These are phyloP conservation scores for Papiliotrema flavescens DNA, from an alignment of 1,284 basidiomycete species.

Conservation along the genomic window DNA sequence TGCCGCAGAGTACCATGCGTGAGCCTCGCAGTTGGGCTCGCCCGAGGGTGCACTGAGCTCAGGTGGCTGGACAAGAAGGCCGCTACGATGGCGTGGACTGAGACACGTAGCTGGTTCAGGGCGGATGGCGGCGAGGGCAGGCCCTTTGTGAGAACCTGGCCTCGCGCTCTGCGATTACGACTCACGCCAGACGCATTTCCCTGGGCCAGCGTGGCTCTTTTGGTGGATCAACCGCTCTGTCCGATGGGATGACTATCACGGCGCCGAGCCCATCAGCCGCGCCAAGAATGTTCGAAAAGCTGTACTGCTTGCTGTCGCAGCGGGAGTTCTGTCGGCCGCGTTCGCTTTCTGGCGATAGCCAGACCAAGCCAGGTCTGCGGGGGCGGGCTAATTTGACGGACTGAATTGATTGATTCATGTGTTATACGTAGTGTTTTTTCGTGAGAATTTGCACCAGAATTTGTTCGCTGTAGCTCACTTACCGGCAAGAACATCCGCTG, in stretches of 20 bases:
- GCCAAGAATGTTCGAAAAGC: background rate
- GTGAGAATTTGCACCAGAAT: too few relatives aligned
- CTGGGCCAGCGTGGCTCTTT: conserved; percentile 7
- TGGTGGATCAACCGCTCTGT: conserved; percentile 16
- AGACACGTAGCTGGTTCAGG: conserved; percentile 9
- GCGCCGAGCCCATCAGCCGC: conserved; percentile 1
- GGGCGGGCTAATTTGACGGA: too few relatives aligned
- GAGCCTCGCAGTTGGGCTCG: background rate
- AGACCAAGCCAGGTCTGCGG: too few relatives aligned
- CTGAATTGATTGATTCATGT: too few relatives aligned
- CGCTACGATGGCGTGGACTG: conserved; percentile 13
- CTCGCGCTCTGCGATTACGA: background rate
- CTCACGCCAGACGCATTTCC: conserved; percentile 2
- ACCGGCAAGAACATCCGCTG: too few relatives aligned
- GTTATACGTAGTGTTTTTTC: too few relatives aligned
- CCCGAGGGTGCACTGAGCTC: background rate
- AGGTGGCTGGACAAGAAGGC: conserved; percentile 20
- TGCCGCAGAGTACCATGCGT: conserved; percentile 15
- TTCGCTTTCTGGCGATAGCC: too few relatives aligned
- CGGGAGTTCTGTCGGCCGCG: too few relatives aligned
- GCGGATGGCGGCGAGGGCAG: conserved; percentile 10
- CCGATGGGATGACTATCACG: conserved; percentile 18
- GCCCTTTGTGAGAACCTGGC: conserved; percentile 12
- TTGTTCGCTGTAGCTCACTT: too few relatives aligned
- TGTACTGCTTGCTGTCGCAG: background rate